Base-by-base conservation (phyloP, 2,329 filamentous ascomycete species). In the Colletotrichum cordylinicola region DNA sequence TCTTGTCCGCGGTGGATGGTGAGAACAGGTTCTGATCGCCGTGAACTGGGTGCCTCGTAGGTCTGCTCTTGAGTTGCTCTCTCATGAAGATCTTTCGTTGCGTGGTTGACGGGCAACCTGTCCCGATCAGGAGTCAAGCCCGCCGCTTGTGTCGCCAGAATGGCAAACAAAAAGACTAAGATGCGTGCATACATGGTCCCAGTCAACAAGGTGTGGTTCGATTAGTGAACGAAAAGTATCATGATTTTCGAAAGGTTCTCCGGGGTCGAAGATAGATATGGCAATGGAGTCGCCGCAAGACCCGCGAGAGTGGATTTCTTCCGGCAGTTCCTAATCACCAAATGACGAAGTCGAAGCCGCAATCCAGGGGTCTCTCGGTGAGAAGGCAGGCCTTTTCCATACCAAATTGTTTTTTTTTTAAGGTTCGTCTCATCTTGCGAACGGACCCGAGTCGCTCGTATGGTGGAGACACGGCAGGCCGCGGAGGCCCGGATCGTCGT, bases 341-440 rank as follows among this genome's bases (percentile, higher is more conserved):
- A 58, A 2, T 29, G 21, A 58, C 24, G n/a, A 58, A 29, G 55
- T 58, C 21, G 55, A 58, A 58, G 55, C 15, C 55, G 55, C 16
- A 29, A 29, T 16, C 16, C 24, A 62, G 43, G n/a, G 43, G 43
- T 52, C 10, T 52, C 3, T 52, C 43, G 43, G 43, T 52, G 43
- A 52, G 43, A 13, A 52, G 6, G 13, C n/a, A 8, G 21, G 43
- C 21, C 10, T 13, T 13, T 21, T 21, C 43, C 43, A 2, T 21
- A 2, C n/a, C 43, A 21, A 10, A 8, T 21, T 13, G 9, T 4
- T 12, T 13, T 18, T 13, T 18, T 52, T 67, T 73, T 39, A 73
- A n/a, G 24, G 35, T 73, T 75, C 56, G 73, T 75, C 64, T 48
- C 73, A 60, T 58, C 27, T 62, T 18, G 16, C 56, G 43, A 73